These are phyloP conservation scores for Delonix regia DNA, from an alignment of 306 rosid genomes.

Conservation along the genomic window DNA sequence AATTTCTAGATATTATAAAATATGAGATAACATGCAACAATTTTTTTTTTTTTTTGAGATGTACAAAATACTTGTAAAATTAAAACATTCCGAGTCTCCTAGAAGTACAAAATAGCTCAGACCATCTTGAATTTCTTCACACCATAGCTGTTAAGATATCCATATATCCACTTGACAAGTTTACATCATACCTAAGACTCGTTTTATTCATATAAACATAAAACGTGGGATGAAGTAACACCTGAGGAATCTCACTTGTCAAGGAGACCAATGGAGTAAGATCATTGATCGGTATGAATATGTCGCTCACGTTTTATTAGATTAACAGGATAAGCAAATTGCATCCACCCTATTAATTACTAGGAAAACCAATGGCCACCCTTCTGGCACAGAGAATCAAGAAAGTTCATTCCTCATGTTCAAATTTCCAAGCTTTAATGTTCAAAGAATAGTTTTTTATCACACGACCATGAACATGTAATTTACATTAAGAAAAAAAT, in stretches of 20 bases:
- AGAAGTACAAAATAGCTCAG: no score
- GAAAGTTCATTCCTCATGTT: constrained; percentile 26
- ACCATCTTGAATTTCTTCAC: no score
- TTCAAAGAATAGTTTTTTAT: constrained; percentile 46
- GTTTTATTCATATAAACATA: neutral
- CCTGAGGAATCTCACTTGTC: neutral
- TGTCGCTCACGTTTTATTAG: neutral
- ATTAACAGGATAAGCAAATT: neutral
- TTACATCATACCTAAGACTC: neutral
- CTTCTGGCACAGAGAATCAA: neutral
- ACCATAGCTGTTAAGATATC: no score
- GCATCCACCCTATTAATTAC: neutral
- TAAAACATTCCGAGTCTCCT: no score
- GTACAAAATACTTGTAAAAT: no score
- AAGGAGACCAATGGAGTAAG: no score
- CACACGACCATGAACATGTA: constrained; percentile 26
- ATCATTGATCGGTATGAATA: neutral
- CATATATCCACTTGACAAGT: no score
- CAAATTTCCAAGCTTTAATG: constrained; percentile 35
- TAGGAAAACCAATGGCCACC: neutral
- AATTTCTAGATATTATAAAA: no score
- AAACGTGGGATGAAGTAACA: neutral
- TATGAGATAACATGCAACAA: no score
- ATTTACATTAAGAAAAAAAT: constrained; percentile 26
- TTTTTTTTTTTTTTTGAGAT: no score